These are phyloP conservation scores for Loxodes magnus DNA, from an alignment of 73 alveolate genomes.

Conservation along the genomic window DNA sequence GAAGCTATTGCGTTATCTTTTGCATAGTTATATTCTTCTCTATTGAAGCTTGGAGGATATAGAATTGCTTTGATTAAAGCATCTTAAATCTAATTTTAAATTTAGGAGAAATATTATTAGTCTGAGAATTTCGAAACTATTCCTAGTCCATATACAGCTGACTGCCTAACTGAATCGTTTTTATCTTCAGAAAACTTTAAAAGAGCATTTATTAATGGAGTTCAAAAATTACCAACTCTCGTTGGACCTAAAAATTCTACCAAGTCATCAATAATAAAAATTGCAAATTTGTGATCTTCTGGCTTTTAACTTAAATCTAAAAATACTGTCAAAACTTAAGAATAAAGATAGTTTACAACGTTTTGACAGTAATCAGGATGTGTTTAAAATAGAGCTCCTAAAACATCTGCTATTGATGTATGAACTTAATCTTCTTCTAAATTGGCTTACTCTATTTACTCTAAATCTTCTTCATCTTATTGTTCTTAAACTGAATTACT, in stretches of 20 bases:
- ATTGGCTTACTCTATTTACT: slow-evolving; percentile 37
- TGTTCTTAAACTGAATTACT: slow-evolving; percentile 37
- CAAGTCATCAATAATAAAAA: slow-evolving; percentile 90
- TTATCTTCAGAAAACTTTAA: slow-evolving; percentile 43
- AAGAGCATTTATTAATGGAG: slow-evolving; percentile 47
- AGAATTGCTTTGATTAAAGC: slow-evolving; percentile 33
- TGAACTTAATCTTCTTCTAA: slow-evolving; percentile 72
- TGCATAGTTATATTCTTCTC: slow-evolving; percentile 52
- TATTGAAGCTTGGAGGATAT: slow-evolving; percentile 29
- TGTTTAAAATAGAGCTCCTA: slow-evolving; percentile 72
- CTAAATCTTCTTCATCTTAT: slow-evolving; percentile 55
- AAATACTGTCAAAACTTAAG: slow-evolving; percentile 29
- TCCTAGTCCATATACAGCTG: slow-evolving; percentile 97
- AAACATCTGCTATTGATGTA: slow-evolving; percentile 56
- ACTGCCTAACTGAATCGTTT: slow-evolving; percentile 74
- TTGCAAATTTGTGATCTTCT: slow-evolving; percentile 77
- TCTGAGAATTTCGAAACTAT: slow-evolving; percentile 44
- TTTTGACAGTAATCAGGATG: slow-evolving; percentile 36
- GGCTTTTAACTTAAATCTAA: slow-evolving; percentile 18
- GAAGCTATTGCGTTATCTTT: slow-evolving; percentile 77
- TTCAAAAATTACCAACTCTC: slow-evolving; percentile 43
- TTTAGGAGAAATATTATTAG: slow-evolving; percentile 16
- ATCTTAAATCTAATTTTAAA: slow-evolving; percentile 19
- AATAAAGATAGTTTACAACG: slow-evolving; percentile 22
- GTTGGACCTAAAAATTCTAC: slow-evolving; percentile 85